These are phyloP conservation scores for Fusarium chaquense DNA, from an alignment of 2,329 filamentous ascomycete species.

Conservation along the genomic window DNA sequence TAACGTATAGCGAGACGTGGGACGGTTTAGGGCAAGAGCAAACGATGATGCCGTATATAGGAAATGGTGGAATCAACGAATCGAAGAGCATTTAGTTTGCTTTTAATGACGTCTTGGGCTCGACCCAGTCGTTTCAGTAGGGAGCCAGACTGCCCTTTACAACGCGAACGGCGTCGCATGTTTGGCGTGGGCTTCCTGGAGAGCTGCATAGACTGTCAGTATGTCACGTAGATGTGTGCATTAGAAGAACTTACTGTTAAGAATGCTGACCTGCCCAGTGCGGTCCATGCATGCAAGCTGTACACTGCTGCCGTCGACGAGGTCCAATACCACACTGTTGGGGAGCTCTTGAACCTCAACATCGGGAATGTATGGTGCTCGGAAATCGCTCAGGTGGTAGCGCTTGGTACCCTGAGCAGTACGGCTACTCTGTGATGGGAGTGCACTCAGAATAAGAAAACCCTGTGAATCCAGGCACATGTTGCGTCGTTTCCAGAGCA, in stretches of 20 bases:
- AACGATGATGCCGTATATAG: slow-evolving; percentile 26
- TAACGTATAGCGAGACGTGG: slow-evolving; percentile 32
- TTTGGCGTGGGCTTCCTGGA: slow-evolving; percentile 54
- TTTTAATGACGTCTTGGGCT: slow-evolving; percentile 5
- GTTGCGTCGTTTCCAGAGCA: slow-evolving; percentile 95
- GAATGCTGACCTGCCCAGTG: slow-evolving; percentile 65
- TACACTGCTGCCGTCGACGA: slow-evolving; percentile 70
- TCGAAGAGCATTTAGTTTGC: slow-evolving; percentile 6
- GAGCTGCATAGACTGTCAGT: slow-evolving; percentile 43
- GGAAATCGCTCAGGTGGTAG: slow-evolving; percentile 89
- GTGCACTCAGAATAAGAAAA: slow-evolving; percentile 80
- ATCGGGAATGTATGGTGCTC: slow-evolving; percentile 82
- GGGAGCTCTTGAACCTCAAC: slow-evolving; percentile 93
- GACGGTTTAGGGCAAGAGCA: slow-evolving; percentile 15
- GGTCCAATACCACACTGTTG: slow-evolving; percentile 78
- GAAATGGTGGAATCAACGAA: slow-evolving; percentile 24
- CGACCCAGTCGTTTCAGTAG: slow-evolving; percentile 4
- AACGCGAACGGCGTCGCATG: slow-evolving; percentile 51
- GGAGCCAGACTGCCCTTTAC: slow-evolving; percentile 30
- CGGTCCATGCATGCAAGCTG: slow-evolving; percentile 75
- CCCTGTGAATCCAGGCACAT: slow-evolving; percentile 87
- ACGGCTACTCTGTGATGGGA: slow-evolving; percentile 66
- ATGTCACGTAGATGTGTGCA: neutral
- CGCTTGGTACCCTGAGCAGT: slow-evolving; percentile 70
- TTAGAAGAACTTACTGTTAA: slow-evolving; percentile 62